These are phyloP conservation scores for Cadophora sp. DNA, from an alignment of 2,329 filamentous ascomycete species.

Conservation along the genomic window DNA sequence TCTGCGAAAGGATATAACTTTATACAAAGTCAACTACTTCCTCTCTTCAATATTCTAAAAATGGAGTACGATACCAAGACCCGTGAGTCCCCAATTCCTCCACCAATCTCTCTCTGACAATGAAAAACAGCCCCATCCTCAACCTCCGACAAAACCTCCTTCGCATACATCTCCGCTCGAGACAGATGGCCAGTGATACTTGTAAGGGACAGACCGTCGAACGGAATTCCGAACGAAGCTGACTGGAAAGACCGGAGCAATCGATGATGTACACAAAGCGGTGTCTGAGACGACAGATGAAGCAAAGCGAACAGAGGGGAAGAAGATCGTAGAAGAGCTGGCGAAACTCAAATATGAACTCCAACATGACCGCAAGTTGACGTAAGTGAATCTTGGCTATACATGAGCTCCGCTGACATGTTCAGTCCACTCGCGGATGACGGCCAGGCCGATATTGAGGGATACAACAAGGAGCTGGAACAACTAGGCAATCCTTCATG, in stretches of 20 bases:
- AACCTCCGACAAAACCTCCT: constrained; percentile 84
- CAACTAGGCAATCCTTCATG: constrained; percentile 77
- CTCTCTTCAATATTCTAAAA: constrained; percentile 2
- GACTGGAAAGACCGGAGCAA: constrained; percentile 75
- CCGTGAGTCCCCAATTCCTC: constrained; percentile 55
- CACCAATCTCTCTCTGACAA: neutral
- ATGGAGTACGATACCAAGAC: constrained; percentile 82
- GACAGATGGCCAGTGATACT: constrained; percentile 95
- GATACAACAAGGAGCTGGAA: constrained; percentile 87
- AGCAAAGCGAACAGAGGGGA: constrained; percentile 78
- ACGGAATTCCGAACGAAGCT: constrained; percentile 26
- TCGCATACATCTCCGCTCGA: constrained; percentile 83
- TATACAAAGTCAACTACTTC: neutral
- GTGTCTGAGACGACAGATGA: constrained; percentile 61
- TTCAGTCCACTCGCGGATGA: constrained; percentile 46
- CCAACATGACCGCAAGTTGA: constrained; percentile 83
- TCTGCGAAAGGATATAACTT: neutral
- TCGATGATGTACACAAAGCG: constrained; percentile 91
- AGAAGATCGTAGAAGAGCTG: constrained; percentile 80
- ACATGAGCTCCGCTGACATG: constrained; percentile 61
- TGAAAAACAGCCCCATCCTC: constrained; percentile 68
- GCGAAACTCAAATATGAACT: constrained; percentile 91
- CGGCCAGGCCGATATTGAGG: constrained; percentile 61
- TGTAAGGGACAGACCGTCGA: constrained; percentile 57
- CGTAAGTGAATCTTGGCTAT: constrained; percentile 56